Conservation (phyloP, 257 asterid species). For the Cordia subcordata region DNA sequence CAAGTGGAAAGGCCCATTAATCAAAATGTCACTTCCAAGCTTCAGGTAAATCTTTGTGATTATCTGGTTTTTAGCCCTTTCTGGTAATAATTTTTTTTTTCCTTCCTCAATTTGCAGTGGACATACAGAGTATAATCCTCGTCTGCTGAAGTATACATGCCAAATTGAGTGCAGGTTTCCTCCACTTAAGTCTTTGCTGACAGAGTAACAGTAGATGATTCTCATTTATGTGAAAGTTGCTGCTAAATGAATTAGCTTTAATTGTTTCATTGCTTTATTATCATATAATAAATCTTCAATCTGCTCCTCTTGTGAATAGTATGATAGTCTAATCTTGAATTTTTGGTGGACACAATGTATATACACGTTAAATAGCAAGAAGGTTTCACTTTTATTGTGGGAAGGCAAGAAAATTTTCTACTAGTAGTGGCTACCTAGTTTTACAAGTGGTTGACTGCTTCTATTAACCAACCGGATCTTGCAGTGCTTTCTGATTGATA, state of each 20-base stretch:
- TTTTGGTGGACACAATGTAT: no score
- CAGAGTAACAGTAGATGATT: no score
- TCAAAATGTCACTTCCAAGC: conserved; percentile 91
- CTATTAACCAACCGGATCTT: not conserved
- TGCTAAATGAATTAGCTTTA: not conserved
- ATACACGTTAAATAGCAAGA: not conserved
- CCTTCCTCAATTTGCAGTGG: conserved; percentile 51
- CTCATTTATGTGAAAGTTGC: not conserved
- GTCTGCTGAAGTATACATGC: conserved; percentile 91
- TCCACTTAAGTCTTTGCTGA: no score
- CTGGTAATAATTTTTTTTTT: not conserved
- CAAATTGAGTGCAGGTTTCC: conserved; percentile 87
- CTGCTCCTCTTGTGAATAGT: no score
- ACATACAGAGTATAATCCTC: conserved; percentile 65
- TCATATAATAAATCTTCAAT: no score
- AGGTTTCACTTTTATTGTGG: no score
- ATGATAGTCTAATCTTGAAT: no score
- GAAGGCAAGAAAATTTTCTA: no score
- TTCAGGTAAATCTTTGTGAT: conserved; percentile 50
- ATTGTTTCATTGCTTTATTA: no score
- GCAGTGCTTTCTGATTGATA: conserved; percentile 1
- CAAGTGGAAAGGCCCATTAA: conserved; percentile 65
- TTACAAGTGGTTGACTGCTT: no score
- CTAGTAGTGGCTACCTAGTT: no score
- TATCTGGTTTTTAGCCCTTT: not conserved